Evolutionary conservation across 176 grass and related monocot species (phyloP).

Genomic region (Pontederia crassipes): DNA sequence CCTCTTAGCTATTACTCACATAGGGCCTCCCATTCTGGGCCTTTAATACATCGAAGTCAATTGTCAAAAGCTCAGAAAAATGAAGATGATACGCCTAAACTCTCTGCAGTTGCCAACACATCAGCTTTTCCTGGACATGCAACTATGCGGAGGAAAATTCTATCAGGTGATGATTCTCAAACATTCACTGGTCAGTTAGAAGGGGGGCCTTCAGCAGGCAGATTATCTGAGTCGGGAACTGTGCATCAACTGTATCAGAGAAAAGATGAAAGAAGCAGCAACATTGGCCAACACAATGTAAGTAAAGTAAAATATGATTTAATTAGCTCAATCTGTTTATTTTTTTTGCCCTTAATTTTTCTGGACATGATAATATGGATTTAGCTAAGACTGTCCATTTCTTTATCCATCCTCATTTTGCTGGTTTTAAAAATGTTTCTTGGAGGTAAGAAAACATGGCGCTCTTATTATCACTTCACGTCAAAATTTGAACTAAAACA

Average conservation of each 20-base stretch:
- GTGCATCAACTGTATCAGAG: conserved; percentile 46
- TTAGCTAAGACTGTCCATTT: too few species aligned
- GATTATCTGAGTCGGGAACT: conserved; percentile 57
- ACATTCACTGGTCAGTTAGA: conserved; percentile 26
- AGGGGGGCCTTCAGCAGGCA: conserved; percentile 31
- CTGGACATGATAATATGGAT: too few species aligned
- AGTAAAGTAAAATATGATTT: conserved; percentile 17
- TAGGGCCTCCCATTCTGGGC: conserved; percentile 80
- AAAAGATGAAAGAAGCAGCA: conserved; percentile 29
- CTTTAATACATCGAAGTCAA: conserved; percentile 55
- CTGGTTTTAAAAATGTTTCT: too few species aligned
- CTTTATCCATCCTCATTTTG: too few species aligned
- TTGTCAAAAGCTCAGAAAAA: conserved; percentile 35
- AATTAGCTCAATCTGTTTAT: too few species aligned
- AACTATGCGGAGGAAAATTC: conserved; percentile 28
- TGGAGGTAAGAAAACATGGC: too few species aligned
- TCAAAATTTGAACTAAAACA: too few species aligned
- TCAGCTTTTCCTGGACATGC: conserved; percentile 23
- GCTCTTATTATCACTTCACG: too few species aligned
- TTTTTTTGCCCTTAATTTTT: too few species aligned
- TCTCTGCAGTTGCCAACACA: conserved; percentile 16
- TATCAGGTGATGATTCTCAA: conserved; percentile 19
- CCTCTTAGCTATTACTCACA: conserved; percentile 26
- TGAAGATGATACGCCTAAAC: conserved; percentile 31
- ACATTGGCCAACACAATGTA: conserved; percentile 50